Conservation (phyloP, 805 yeast species). For the Alloascoidea africana region DNA sequence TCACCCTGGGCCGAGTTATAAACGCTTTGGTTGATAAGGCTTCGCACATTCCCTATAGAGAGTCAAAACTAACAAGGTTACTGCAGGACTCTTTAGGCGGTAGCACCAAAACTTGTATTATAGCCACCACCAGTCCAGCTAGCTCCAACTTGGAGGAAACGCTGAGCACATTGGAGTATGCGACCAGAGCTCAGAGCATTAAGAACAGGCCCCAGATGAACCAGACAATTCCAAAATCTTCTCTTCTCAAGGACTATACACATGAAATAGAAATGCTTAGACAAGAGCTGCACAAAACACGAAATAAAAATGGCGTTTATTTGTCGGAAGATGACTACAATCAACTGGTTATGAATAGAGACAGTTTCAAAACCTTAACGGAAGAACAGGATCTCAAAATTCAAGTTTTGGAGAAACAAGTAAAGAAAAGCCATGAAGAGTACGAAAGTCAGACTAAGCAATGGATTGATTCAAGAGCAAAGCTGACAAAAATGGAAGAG, state of each 20-base stretch:
- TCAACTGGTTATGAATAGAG: conserved; percentile 28
- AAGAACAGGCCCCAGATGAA: conserved; percentile 57
- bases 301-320: conserved; percentile 43
- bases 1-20: conserved; percentile 82
- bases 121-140: conserved; percentile 83
- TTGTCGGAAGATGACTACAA: conserved; percentile 34
- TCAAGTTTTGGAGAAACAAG: conserved; percentile 31
- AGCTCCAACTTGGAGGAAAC: conserved; percentile 67
- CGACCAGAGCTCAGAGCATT: conserved; percentile 73
- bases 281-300: conserved; percentile 45
- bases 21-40: conserved; percentile 50
- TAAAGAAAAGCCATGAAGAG: conserved; percentile 11
- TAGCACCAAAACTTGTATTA: conserved; percentile 68
- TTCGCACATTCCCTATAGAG: conserved; percentile 73
- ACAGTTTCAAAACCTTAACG: conserved; percentile 31
- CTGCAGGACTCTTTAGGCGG: conserved; percentile 84
- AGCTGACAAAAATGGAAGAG: neutral
- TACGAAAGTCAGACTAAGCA: neutral
- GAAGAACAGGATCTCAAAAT: conserved; percentile 35
- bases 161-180: conserved; percentile 73
- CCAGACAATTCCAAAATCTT: conserved; percentile 42
- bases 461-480: neutral
- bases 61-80: conserved; percentile 64
- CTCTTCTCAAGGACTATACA: conserved; percentile 35
- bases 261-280: conserved; percentile 39